phyloP scores from a whole-genome alignment of 495 filamentous ascomycete genomes.

The Aspergillus nidulans region DNA sequence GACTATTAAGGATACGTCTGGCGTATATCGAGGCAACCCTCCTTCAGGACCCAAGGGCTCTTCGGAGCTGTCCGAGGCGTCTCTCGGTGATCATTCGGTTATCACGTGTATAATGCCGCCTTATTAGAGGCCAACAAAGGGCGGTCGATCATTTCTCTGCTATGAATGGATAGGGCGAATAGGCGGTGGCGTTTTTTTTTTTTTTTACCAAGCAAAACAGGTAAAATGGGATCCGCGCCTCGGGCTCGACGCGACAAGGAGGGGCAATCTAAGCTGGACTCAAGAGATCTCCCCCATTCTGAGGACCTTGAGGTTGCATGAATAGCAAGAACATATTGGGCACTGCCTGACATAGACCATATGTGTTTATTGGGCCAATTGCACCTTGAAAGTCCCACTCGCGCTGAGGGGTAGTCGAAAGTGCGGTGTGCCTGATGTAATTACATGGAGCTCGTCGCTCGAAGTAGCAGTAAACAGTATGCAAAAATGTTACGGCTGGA shows the following conservation, averaged over 20 bases:
- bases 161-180: background rate
- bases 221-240: background rate
- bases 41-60: too few species aligned
- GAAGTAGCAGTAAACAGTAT: background rate
- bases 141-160: background rate
- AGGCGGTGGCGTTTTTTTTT: conserved; percentile 1
- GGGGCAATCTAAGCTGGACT: background rate
- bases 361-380: background rate
- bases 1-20: too few species aligned
- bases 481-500: background rate
- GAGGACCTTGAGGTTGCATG: conserved; percentile 3
- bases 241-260: conserved; percentile 1
- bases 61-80: background rate
- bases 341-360: background rate
- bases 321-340: background rate
- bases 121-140: background rate
- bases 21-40: too few species aligned
- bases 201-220: background rate
- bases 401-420: background rate
- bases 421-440: conserved; percentile 7
- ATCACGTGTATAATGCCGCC: background rate
- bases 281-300: background rate
- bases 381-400: background rate
- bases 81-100: background rate
- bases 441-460: background rate